Evolutionary conservation across 805 yeast genomes (phyloP).

Genomic region (Osmozyma mogii): DNA sequence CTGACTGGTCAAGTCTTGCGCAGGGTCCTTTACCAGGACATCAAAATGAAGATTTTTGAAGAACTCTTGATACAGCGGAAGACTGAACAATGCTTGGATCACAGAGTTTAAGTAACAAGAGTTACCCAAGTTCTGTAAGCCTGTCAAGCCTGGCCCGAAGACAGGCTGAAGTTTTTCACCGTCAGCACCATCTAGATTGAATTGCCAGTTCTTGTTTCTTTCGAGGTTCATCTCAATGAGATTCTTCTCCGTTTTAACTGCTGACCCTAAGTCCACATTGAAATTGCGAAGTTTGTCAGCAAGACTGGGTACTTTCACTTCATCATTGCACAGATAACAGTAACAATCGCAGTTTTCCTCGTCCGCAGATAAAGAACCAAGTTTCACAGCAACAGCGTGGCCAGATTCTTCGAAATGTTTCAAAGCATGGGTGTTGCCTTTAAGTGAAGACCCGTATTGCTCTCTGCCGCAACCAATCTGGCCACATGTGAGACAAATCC

Average conservation of each 20-base stretch:
- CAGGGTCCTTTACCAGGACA: conserved; percentile 38
- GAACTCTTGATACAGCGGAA: conserved; percentile 28
- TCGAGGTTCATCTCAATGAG: conserved; percentile 86
- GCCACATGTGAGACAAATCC: conserved; percentile 93
- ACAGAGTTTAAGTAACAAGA: conserved; percentile 86
- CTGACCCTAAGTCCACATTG: conserved; percentile 54
- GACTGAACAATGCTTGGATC: conserved; percentile 58
- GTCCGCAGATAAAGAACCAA: conserved; percentile 78
- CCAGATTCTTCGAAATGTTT: conserved; percentile 49
- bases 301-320: conserved; percentile 64
- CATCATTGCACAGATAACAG: conserved; percentile 87
- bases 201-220: conserved; percentile 91
- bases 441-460: conserved; percentile 79
- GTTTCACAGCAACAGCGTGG: conserved; percentile 82
- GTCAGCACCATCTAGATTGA: conserved; percentile 63
- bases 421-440: conserved; percentile 92
- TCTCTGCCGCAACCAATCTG: conserved; percentile 89
- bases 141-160: conserved; percentile 73
- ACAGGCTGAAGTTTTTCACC: conserved; percentile 62
- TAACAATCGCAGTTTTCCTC: conserved; percentile 61
- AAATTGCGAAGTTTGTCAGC: conserved; percentile 41
- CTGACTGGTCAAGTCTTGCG: conserved; percentile 64
- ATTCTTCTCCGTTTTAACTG: conserved; percentile 75
- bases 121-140: conserved; percentile 84
- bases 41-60: conserved; percentile 30